phyloP scores from a whole-genome alignment of 345 rosid genomes.

The Acer campestre region DNA sequence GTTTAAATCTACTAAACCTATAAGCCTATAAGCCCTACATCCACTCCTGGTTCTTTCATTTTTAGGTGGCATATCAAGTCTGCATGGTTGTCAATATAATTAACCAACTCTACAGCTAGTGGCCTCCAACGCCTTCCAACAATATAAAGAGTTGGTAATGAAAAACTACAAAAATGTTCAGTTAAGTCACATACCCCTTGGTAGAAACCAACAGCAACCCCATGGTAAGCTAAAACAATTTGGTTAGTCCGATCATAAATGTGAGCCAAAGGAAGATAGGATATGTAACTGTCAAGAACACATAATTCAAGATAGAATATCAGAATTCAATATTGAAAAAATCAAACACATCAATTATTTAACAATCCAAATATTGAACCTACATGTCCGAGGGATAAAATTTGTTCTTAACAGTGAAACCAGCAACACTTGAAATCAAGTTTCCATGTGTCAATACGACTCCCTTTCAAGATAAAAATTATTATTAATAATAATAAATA shows the following conservation, averaged over 20 bases:
- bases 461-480: conserved; percentile 51
- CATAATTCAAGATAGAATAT: conserved; percentile 6
- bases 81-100: neutral
- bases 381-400: conserved; percentile 74
- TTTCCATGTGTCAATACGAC: conserved; percentile 81
- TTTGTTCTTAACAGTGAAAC: conserved; percentile 37
- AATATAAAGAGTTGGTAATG: neutral
- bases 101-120: neutral
- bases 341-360: neutral
- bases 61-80: too few relatives aligned
- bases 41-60: neutral
- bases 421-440: conserved; percentile 82
- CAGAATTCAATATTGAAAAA: conserved; percentile 6
- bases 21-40: neutral
- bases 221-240: conserved; percentile 54
- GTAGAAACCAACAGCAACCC: conserved; percentile 80
- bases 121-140: neutral
- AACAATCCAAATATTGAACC: conserved; percentile 36
- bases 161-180: conserved; percentile 3
- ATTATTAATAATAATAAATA: conserved; percentile 14
- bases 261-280: conserved; percentile 96
- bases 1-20: neutral
- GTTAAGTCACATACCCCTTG: conserved; percentile 74
- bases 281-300: conserved; percentile 59
- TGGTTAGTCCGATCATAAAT: conserved; percentile 86